phyloP scores from a whole-genome alignment of 2,329 filamentous ascomycete genomes.

The Beauveria australis region DNA sequence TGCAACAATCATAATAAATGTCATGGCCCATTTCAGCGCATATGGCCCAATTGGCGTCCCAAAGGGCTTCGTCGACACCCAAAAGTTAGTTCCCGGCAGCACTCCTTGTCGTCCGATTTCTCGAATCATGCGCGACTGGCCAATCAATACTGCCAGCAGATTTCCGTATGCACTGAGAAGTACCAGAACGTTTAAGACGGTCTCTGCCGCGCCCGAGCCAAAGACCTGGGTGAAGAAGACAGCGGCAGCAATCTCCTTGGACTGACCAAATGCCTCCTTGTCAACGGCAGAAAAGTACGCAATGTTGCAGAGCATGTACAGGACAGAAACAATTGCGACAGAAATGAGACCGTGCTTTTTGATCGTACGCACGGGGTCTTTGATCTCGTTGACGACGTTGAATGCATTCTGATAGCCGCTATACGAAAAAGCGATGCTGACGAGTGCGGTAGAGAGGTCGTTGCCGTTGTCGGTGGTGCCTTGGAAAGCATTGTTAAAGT shows the following conservation, averaged over 20 bases:
- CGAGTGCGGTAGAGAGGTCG: conserved; percentile 37
- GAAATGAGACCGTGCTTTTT: conserved; percentile 41
- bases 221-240: conserved; percentile 54
- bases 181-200: conserved; percentile 49
- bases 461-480: conserved; percentile 29
- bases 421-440: conserved; percentile 53
- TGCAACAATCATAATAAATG: conserved; percentile 50
- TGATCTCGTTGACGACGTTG: conserved; percentile 54
- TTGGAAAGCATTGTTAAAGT: conserved; percentile 29
- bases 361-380: conserved; percentile 49
- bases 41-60: conserved; percentile 55
- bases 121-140: conserved; percentile 46
- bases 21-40: conserved; percentile 47
- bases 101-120: conserved; percentile 56
- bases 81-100: conserved; percentile 50
- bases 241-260: conserved; percentile 45
- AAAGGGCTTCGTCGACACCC: conserved; percentile 55
- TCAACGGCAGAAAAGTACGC: conserved; percentile 52
- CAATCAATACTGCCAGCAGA: conserved; percentile 46
- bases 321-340: conserved; percentile 39
- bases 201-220: conserved; percentile 37
- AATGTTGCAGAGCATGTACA: conserved; percentile 53
- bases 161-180: conserved; percentile 52
- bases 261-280: conserved; percentile 43
- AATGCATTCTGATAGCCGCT: conserved; percentile 51